Conservation (phyloP, 768 basidiomycete species). For the Suillus subalutaceus region DNA sequence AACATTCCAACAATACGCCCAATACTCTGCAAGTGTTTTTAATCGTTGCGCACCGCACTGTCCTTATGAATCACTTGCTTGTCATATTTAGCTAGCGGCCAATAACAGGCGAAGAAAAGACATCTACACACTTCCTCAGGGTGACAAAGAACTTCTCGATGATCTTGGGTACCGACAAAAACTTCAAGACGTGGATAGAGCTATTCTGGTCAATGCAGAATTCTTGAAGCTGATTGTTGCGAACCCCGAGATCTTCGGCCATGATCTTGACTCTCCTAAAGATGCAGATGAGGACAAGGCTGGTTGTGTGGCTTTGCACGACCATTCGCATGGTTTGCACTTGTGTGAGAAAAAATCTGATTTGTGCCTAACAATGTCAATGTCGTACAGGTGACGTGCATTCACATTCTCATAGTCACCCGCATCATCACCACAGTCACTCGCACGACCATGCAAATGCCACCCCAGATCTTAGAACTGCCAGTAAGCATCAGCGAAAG, state of each 20-base stretch:
- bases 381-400: slow-evolving; percentile 25
- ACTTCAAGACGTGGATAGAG: slow-evolving; percentile 76
- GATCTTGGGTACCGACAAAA: slow-evolving; percentile 77
- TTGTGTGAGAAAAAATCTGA: slow-evolving; percentile 8
- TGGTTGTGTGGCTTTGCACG: not conserved
- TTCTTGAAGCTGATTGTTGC: slow-evolving; percentile 77
- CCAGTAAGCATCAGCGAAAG: slow-evolving; percentile 22
- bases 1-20: slow-evolving; percentile 76
- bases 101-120: slow-evolving; percentile 78
- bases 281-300: slow-evolving; percentile 29
- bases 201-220: slow-evolving; percentile 78
- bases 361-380: slow-evolving; percentile 6
- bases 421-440: slow-evolving; percentile 39
- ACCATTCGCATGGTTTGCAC: slow-evolving; percentile 11
- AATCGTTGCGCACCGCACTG: slow-evolving; percentile 15
- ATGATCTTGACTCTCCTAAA: slow-evolving; percentile 34
- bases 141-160: slow-evolving; percentile 71
- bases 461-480: slow-evolving; percentile 16
- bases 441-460: slow-evolving; percentile 21
- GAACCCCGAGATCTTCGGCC: slow-evolving; percentile 81
- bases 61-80: slow-evolving; percentile 1
- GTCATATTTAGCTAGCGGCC: slow-evolving; percentile 47
- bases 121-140: slow-evolving; percentile 65
- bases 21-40: slow-evolving; percentile 60
- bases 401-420: slow-evolving; percentile 39